Percentiles rank a stretch among this genome's conserved stretches.
Evolutionary conservation across 306 rosid species (phyloP).

Genomic region (Gastrolobium bilobum): DNA sequence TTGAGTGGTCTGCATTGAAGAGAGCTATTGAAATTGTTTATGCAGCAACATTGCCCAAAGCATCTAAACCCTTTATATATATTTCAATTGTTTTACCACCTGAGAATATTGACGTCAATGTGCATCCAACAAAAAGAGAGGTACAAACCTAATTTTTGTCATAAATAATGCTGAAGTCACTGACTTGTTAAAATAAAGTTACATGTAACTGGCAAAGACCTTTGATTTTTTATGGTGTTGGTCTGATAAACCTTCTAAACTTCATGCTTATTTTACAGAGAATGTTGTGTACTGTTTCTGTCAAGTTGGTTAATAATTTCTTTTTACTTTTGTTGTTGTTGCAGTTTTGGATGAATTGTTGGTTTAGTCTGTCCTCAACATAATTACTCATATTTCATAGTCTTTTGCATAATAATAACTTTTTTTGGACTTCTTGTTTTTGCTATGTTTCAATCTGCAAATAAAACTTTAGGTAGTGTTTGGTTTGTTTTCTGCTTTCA

Average conservation of each 20-base stretch:
- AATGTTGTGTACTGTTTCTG: background rate
- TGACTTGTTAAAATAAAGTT: conserved; percentile 15
- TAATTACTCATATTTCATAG: background rate
- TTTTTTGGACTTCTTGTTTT: background rate
- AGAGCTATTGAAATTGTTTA: conserved; percentile 95
- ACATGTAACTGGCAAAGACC: background rate
- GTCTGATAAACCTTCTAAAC: conserved; percentile 25
- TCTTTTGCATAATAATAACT: background rate
- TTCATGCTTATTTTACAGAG: conserved; percentile 7
- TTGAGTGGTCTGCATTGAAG: conserved; percentile 92
- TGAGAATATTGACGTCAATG: conserved; percentile 90
- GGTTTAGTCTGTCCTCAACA: background rate
- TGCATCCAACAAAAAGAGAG: conserved; percentile 98
- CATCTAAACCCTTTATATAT: conserved; percentile 90
- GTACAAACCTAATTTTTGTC: conserved; percentile 53
- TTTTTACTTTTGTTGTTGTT: conserved; percentile 6
- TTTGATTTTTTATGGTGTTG: conserved; percentile 18
- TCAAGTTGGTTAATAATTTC: conserved; percentile 29
- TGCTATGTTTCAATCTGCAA: background rate
- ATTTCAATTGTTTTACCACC: conserved; percentile 84
- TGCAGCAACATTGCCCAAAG: conserved; percentile 95
- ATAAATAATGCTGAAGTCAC: conserved; percentile 23
- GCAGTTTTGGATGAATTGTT: conserved; percentile 9
- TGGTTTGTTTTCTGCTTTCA: background rate
- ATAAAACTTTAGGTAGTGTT: conserved; percentile 7